Base-by-base conservation (phyloP, 148 eudicot genomes). In the Rhododendron kiyosumense region DNA sequence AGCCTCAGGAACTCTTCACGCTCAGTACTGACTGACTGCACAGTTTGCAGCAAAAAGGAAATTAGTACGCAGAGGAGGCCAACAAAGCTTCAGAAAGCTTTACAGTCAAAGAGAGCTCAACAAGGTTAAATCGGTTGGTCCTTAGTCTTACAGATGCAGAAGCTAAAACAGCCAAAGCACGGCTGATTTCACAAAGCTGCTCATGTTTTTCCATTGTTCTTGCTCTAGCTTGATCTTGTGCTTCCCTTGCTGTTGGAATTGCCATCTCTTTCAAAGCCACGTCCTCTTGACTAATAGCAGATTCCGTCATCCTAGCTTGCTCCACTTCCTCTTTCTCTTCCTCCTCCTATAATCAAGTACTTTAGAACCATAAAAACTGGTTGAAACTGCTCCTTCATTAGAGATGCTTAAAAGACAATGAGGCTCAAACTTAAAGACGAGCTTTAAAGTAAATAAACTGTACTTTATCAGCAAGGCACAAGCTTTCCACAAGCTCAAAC, bases 1-100 rank as follows among this genome's bases (percentile, higher is more conserved):
- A 96, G 98, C 88, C 98, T 89, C 89, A 96, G 88, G 89, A 96
- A 96, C 88, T 94, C 95, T 86, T 94, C 98, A 81, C 98, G 98
- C 86, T 96, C 98, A 82, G 92, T 91, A 89, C 95, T 93, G 75
- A 96, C 98, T 57, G 98, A 94, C 98, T 96, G 91, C 91, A 91
- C 74, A 77, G 28, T 84, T 78, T 22, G 81, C 48, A 81, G 79
- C 69, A 86, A 87, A 71, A 78, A 67, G 65, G 65, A 65, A 43
- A 79, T 85, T 71, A 79, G 45, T 36, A 41, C 6, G 59, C 45
- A 59, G 78, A 7, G 20, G 34, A 81, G 20, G 63, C 73, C 17
- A 61, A 52, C 71, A 45, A 63, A 57, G 49, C 20, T 52, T 20
- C 18, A 9, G 61, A 24, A 63, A 57, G 49, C 20, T 78, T 28